These are phyloP conservation scores for Hypoxylon sp. DNA, from an alignment of 2,329 filamentous ascomycete species.

Conservation along the genomic window DNA sequence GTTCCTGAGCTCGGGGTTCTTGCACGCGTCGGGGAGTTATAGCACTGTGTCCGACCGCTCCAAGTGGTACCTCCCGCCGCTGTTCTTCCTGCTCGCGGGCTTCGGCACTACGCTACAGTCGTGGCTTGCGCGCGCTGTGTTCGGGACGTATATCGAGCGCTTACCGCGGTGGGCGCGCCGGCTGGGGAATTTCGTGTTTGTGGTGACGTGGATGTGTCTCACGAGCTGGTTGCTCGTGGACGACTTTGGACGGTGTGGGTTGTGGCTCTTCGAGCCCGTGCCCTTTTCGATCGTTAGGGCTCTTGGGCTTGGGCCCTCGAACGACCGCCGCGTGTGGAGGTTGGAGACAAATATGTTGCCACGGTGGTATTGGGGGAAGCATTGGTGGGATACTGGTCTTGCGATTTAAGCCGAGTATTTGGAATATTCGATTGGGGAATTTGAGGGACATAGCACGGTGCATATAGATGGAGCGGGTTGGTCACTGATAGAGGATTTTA, in stretches of 20 bases:
- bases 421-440: neutral
- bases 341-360: slow-evolving; percentile 69
- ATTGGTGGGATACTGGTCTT: slow-evolving; percentile 71
- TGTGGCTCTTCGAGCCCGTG: slow-evolving; percentile 88
- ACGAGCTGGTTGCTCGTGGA: slow-evolving; percentile 77
- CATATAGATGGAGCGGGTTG: slow-evolving; percentile 8
- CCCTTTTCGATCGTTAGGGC: slow-evolving; percentile 78
- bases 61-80: slow-evolving; percentile 65
- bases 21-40: slow-evolving; percentile 80
- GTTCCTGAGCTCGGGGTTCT: slow-evolving; percentile 74
- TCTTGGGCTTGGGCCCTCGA: slow-evolving; percentile 71
- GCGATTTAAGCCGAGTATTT: slow-evolving; percentile 47
- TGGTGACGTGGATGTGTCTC: slow-evolving; percentile 74
- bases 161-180: slow-evolving; percentile 63
- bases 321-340: slow-evolving; percentile 66
- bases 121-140: slow-evolving; percentile 32
- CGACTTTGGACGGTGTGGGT: slow-evolving; percentile 78
- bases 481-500: neutral
- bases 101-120: slow-evolving; percentile 74
- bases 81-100: slow-evolving; percentile 81
- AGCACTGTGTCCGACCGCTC: slow-evolving; percentile 70
- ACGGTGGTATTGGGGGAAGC: slow-evolving; percentile 68
- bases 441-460: neutral
- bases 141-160: slow-evolving; percentile 3
- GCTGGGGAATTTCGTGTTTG: slow-evolving; percentile 71